phyloP scores from a whole-genome alignment of 2,329 filamentous ascomycete genomes.

The Cordyceps javanica region DNA sequence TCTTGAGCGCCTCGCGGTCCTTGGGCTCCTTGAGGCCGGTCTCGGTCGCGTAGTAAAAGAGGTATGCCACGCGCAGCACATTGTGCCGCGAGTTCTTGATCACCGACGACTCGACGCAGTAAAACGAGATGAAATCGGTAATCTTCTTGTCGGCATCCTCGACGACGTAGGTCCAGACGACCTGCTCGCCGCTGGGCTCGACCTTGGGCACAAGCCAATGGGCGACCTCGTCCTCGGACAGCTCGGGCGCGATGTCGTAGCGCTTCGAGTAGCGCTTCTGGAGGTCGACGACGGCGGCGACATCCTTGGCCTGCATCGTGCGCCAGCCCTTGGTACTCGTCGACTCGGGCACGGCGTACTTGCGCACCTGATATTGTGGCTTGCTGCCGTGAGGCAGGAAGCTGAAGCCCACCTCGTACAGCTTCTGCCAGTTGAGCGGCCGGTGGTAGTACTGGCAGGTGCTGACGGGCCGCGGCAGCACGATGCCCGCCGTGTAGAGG shows the following conservation, averaged over 20 bases:
- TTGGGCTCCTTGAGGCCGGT: slow-evolving; percentile 57
- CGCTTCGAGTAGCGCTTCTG: slow-evolving; percentile 71
- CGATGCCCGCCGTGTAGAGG: slow-evolving; percentile 88
- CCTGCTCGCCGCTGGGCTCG: slow-evolving; percentile 58
- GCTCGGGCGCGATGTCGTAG: slow-evolving; percentile 80
- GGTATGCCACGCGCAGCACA: slow-evolving; percentile 81
- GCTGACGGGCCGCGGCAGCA: slow-evolving; percentile 85
- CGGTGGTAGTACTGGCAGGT: slow-evolving; percentile 96
- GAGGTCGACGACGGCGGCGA: slow-evolving; percentile 67
- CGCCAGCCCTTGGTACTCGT: slow-evolving; percentile 72
- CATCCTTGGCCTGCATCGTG: slow-evolving; percentile 71
- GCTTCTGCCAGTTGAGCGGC: slow-evolving; percentile 89
- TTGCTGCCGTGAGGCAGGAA: slow-evolving; percentile 79
- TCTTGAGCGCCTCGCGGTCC: slow-evolving; percentile 58
- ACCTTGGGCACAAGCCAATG: slow-evolving; percentile 79
- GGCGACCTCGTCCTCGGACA: slow-evolving; percentile 70
- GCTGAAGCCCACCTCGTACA: slow-evolving; percentile 92
- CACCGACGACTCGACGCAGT: slow-evolving; percentile 86
- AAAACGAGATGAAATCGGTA: slow-evolving; percentile 97
- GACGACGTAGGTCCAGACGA: slow-evolving; percentile 91
- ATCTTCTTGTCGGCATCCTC: slow-evolving; percentile 72
- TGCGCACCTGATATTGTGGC: slow-evolving; percentile 75
- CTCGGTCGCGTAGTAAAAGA: slow-evolving; percentile 95
- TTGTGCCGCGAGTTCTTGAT: slow-evolving; percentile 75
- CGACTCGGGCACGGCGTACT: slow-evolving; percentile 72